Base-by-base conservation (phyloP, 1,284 basidiomycete species). In the Austropuccinia psidii region DNA sequence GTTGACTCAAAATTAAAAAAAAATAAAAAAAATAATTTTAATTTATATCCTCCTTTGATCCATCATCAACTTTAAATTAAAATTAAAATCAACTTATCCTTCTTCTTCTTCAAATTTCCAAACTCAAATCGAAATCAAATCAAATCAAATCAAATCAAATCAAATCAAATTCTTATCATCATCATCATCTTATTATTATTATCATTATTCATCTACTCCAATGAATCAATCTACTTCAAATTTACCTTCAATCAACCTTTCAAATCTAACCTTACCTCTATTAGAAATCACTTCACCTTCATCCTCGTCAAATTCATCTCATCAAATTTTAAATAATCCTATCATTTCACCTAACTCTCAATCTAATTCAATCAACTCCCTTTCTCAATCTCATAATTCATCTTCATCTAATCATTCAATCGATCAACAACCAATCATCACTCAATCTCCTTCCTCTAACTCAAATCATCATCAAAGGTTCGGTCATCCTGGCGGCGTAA, bases 401-500 rank as follows among this genome's bases (percentile, higher is more conserved):
- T 15, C 24, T 8, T 4, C 17, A 7, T 29, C 52, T 17, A 52
- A 52, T 27, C 50, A 11, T 21, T 24, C 50, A 13, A 17, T 29
- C n/a, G 33, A 55, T 27, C 52, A 11, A 45, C n/a, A 45, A 11
- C 41, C 41, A 11, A 45, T 45, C 41, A 11, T 45, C 41, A 11
- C 41, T 45, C 41, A n/a, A 45, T 45, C 41, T 45, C 41, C 41
- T 45, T n/a, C 41, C 41, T 45, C 41, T n/a, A 11, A 11, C 11
- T n/a, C 52, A 21, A 55, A 31, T 31, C 52, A 55, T 55, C 52
- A 31, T 24, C 52, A 3, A 3, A 21, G 29, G n/a, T 31, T 24
- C n/a, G 45, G 43, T 41, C 39, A 62, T 39, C 60, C 35, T 37
- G 47, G 27, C n/a, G 65, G 65, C 1, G 65, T 68, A 9, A 68